These are phyloP conservation scores for Pezicula rhizophila DNA, from an alignment of 2,329 filamentous ascomycete species.

Conservation along the genomic window DNA sequence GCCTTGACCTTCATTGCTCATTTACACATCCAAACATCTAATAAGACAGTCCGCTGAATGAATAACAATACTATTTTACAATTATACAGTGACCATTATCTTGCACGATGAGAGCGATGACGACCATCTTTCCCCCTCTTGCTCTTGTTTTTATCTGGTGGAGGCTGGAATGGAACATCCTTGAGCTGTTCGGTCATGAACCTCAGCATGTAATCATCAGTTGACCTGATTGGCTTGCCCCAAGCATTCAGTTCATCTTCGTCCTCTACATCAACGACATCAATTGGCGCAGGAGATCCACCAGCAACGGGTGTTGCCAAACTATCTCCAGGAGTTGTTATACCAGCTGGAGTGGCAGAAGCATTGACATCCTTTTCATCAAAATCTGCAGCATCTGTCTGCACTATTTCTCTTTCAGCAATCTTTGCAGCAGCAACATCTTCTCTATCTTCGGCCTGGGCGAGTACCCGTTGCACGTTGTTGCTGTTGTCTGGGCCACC, in stretches of 20 bases:
- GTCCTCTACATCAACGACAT: constrained; percentile 23
- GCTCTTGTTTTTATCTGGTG: constrained; percentile 58
- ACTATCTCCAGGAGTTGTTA: constrained; percentile 22
- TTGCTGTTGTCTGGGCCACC: constrained; percentile 48
- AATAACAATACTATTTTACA: constrained; percentile 12
- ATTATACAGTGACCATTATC: constrained; percentile 15
- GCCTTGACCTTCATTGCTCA: constrained; percentile 12
- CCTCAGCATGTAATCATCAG: constrained; percentile 71
- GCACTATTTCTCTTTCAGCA: constrained; percentile 80
- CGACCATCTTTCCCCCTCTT: constrained; percentile 36
- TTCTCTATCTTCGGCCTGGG: constrained; percentile 86
- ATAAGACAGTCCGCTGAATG: constrained; percentile 14
- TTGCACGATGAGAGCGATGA: constrained; percentile 23
- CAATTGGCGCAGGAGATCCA: constrained; percentile 15
- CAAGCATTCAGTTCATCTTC: constrained; percentile 52
- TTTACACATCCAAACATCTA: constrained; percentile 15
- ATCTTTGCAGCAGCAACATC: constrained; percentile 83
- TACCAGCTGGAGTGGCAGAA: constrained; percentile 21
- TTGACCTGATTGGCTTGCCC: constrained; percentile 50
- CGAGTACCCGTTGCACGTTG: constrained; percentile 67
- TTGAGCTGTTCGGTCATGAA: constrained; percentile 60
- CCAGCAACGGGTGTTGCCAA: constrained; percentile 36
- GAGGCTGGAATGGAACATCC: constrained; percentile 54
- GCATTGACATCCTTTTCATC: constrained; percentile 50
- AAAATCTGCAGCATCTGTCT: constrained; percentile 81